Evolutionary conservation across 148 eudicot species (phyloP).

Genomic region (Fagopyrum esculentum): DNA sequence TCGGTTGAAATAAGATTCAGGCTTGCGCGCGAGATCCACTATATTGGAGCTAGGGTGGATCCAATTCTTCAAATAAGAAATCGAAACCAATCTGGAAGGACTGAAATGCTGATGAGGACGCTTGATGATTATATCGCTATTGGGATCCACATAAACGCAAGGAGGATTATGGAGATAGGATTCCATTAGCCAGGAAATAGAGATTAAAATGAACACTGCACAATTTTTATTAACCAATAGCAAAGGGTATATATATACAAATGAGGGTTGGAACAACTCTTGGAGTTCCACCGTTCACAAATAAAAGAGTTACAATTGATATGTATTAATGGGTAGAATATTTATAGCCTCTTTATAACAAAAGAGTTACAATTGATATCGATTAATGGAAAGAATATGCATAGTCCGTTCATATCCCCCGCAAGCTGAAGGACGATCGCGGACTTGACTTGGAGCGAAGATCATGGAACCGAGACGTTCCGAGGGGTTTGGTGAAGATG

Average conservation of each 20-base stretch:
- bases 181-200: slow-evolving; percentile 51
- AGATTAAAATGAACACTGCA: too few relatives aligned
- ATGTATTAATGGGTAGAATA: too few relatives aligned
- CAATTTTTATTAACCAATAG: too few relatives aligned
- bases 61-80: slow-evolving; percentile 71
- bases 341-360: too few relatives aligned
- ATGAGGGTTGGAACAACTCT: too few relatives aligned
- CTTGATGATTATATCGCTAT: slow-evolving; percentile 84
- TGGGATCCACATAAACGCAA: slow-evolving; percentile 70
- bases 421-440: neutral
- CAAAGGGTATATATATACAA: too few relatives aligned
- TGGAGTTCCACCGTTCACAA: too few relatives aligned
- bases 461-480: neutral
- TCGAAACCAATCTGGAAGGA: slow-evolving; percentile 60
- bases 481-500: neutral
- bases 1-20: slow-evolving; percentile 39
- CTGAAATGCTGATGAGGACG: slow-evolving; percentile 62
- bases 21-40: slow-evolving; percentile 49
- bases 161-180: slow-evolving; percentile 74
- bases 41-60: slow-evolving; percentile 73
- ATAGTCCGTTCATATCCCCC: too few relatives aligned
- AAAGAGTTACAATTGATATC: too few relatives aligned
- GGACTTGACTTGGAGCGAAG: neutral
- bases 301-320: too few relatives aligned
- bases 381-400: too few relatives aligned